phyloP scores from a whole-genome alignment of 1,139 yeast genomes.

The Suhomyces wounanorum region DNA sequence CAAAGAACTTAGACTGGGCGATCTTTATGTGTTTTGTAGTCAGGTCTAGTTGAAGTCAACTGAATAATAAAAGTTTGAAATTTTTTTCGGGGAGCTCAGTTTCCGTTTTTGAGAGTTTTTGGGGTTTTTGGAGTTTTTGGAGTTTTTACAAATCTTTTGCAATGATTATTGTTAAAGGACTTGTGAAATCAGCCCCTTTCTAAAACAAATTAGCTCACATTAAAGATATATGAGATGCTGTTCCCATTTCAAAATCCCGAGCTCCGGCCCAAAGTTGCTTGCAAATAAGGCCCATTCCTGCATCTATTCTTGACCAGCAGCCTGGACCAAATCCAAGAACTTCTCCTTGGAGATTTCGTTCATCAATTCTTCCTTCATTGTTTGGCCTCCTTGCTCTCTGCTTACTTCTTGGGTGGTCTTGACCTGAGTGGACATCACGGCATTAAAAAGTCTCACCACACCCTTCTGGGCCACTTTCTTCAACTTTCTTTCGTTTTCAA shows the following conservation, averaged over 20 bases:
- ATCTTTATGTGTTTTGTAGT: too few relatives aligned
- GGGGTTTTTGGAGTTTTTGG: too few relatives aligned
- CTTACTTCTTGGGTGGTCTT: conserved; percentile 49
- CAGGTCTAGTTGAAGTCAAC: neutral
- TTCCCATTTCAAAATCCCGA: too few relatives aligned
- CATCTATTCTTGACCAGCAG: conserved; percentile 57
- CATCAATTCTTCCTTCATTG: conserved; percentile 62
- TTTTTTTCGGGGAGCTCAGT: neutral
- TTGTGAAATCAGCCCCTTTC: too few relatives aligned
- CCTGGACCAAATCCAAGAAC: conserved; percentile 84
- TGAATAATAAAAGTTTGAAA: too few relatives aligned
- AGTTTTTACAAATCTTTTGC: too few relatives aligned
- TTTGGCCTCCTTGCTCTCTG: conserved; percentile 37
- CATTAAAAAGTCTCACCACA: conserved; percentile 89
- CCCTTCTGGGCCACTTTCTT: conserved; percentile 92
- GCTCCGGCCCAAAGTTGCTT: neutral
- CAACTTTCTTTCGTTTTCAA: conserved; percentile 71
- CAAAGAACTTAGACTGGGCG: neutral
- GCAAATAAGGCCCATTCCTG: neutral
- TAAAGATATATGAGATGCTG: too few relatives aligned
- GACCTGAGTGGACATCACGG: conserved; percentile 81
- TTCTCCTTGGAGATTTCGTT: conserved; percentile 86
- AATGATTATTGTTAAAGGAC: too few relatives aligned
- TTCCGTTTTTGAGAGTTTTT: neutral
- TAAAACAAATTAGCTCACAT: too few relatives aligned